Evolutionary conservation across 176 grass and related monocot species (phyloP), one percentile per base, ranked within the genome.

Genomic region (Juncus effusus): DNA sequence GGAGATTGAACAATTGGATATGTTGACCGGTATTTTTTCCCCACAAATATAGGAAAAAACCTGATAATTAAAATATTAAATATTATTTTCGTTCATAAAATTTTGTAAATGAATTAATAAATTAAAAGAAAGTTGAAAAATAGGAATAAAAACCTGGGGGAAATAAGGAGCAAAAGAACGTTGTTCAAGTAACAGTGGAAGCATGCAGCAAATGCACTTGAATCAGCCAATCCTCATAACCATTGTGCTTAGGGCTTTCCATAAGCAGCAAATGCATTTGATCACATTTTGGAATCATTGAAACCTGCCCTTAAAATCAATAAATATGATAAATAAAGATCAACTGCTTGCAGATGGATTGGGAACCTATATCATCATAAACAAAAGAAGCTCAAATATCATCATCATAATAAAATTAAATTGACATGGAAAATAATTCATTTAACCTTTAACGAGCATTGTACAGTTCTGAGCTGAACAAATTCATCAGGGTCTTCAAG

Each of bases 201-300:
- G 65, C 82, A 96, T 74, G 70, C 77, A 88, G 73, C 92, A 28
- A 28, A 28, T 28, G 19, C 19, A 28, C 19, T 28, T 28, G 19
- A 28, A 28, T 28, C 91, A 70, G 87, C 92, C 79, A 28, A 28
- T 28, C 19, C 19, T 28, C 19, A 28, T 28, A 28, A 28, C 19
- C 19, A 82, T 82, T 36, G 62, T 77, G 65, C 81, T 85, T 79
- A 93, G 57, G 61, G 84, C 84, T 74, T 28, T 28, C 89, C 89
- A 74, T 93, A 93, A 76, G 84, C 89, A 77, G 89, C 89, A 85
- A 93, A 88, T 12, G 89, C 89, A 66, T 85, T 88, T 58, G 89
- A 88, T 54, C 89, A 83, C 89, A 93, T 88, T 79, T 93, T 93
- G 4, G 72, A 42, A 79, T 93, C 84, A 93, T 88, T 7, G 75